These are phyloP conservation scores for Chrysoporthe austroafricana DNA, from an alignment of 2,329 filamentous ascomycete genomes.

Conservation along the genomic window DNA sequence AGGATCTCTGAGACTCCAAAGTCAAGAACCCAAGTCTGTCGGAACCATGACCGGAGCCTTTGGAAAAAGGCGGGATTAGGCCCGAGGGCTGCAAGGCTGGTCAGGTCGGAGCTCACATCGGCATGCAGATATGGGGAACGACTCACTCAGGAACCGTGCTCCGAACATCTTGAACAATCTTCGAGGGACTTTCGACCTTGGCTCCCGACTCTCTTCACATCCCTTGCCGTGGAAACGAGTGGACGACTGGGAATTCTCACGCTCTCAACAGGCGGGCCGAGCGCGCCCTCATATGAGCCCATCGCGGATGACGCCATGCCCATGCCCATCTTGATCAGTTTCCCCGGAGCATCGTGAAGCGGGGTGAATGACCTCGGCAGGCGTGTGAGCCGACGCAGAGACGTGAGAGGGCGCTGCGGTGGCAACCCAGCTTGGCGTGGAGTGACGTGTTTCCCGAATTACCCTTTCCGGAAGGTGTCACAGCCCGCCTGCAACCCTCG, in stretches of 20 bases:
- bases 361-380: conserved; percentile 18
- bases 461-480: conserved; percentile 18
- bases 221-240: not conserved
- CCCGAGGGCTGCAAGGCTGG: conserved; percentile 4
- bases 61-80: conserved; percentile 15
- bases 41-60: conserved; percentile 16
- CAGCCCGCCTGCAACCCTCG: conserved; percentile 10
- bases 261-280: not conserved
- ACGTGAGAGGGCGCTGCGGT: not conserved
- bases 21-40: conserved; percentile 11
- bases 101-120: not conserved
- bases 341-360: conserved; percentile 13
- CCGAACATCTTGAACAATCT: conserved; percentile 14
- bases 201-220: not conserved
- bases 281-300: conserved; percentile 11
- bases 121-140: not conserved
- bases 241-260: not conserved
- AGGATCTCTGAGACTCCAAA: conserved; percentile 18
- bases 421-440: conserved; percentile 9
- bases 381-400: conserved; percentile 8
- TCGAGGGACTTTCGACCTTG: not conserved
- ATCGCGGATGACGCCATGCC: conserved; percentile 8
- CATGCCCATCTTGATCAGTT: not conserved
- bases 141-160: conserved; percentile 18
- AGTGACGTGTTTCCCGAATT: conserved; percentile 25